Evolutionary conservation across 306 rosid species (phyloP).

Genomic region (Cercis canadensis): DNA sequence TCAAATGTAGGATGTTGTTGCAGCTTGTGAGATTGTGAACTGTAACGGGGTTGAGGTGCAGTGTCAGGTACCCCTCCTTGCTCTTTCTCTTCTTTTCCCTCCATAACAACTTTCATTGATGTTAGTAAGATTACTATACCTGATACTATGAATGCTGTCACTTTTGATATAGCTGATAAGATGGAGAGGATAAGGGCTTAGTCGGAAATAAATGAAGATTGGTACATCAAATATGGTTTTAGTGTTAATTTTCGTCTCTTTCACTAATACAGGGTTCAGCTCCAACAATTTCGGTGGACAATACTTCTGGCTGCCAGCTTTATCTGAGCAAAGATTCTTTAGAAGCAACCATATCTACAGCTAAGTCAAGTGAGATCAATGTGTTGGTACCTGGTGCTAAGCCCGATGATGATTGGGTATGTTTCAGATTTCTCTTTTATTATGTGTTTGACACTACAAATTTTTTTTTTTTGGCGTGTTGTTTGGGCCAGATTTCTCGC

Average conservation of each 20-base stretch:
- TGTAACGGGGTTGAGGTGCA: conserved; percentile 95
- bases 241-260: conserved; percentile 25
- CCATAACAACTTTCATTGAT: conserved; percentile 1
- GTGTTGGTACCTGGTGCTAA: conserved; percentile 80
- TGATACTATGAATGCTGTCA: conserved; percentile 16
- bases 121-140: conserved; percentile 19
- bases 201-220: conserved; percentile 13
- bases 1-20: conserved; percentile 90
- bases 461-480: conserved; percentile 18
- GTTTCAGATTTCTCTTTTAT: conserved; percentile 39
- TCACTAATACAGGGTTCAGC: conserved; percentile 74
- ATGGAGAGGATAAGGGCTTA: conserved; percentile 18
- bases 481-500: neutral
- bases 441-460: neutral
- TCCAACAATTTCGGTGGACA: conserved; percentile 93
- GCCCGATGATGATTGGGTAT: conserved; percentile 92
- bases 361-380: conserved; percentile 97
- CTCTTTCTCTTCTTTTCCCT: conserved; percentile 10
- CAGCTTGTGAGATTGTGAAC: conserved; percentile 97
- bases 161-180: conserved; percentile 4
- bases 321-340: conserved; percentile 90
- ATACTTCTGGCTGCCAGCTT: conserved; percentile 87
- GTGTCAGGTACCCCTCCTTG: conserved; percentile 70
- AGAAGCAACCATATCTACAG: conserved; percentile 80
- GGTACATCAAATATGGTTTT: conserved; percentile 16